Evolutionary conservation across 78 protist species (phyloP).

Genomic region (Isochrysis galbana): DNA sequence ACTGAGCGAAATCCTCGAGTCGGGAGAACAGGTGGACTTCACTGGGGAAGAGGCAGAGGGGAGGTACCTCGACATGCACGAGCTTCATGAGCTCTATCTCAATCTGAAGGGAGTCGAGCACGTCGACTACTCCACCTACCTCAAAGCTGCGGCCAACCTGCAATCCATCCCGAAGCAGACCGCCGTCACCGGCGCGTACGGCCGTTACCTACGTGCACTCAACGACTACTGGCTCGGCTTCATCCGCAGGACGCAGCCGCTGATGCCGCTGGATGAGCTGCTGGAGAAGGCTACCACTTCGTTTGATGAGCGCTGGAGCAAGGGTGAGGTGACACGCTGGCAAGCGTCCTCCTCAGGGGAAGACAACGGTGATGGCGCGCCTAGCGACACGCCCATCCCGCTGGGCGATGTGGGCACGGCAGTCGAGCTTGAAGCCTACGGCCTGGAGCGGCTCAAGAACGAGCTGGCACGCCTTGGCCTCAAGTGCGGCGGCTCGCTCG

Average conservation of each 20-base stretch:
- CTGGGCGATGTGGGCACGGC: too few species aligned
- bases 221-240: not conserved
- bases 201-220: not conserved
- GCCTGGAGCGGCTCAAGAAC: too few species aligned
- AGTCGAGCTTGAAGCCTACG: too few species aligned
- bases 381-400: too few species aligned
- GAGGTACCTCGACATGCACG: conserved; percentile 7
- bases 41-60: conserved; percentile 26
- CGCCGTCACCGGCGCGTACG: too few species aligned
- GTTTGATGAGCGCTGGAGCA: not conserved
- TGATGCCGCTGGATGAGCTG: not conserved
- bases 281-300: not conserved
- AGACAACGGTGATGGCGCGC: too few species aligned
- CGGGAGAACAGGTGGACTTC: not conserved
- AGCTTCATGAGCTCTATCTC: not conserved
- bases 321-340: not conserved
- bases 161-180: not conserved
- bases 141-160: not conserved
- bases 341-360: not conserved
- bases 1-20: not conserved
- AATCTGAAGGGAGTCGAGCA: not conserved
- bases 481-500: too few species aligned
- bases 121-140: not conserved
- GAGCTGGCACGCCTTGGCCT: too few species aligned
- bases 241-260: not conserved